Percentiles rank a stretch among this genome's conserved stretches.
Conservation (phyloP, 2,329 filamentous ascomycete genomes). For the Alternaria triticimaculans region DNA sequence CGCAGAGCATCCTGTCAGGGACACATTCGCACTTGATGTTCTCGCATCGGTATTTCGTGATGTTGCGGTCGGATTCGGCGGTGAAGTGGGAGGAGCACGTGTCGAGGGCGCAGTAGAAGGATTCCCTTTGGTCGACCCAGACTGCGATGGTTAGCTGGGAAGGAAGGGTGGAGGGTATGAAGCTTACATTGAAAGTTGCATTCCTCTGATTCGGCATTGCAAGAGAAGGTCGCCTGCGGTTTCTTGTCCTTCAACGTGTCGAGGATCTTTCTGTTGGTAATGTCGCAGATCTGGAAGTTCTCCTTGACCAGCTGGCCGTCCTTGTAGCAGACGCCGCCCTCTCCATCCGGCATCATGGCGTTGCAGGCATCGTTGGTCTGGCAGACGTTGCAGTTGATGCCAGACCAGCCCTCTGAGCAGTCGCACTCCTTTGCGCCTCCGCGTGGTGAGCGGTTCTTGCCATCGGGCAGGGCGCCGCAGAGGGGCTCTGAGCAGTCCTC, state of each 20-base stretch:
- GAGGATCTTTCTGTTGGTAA: conserved; percentile 93
- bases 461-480: conserved; percentile 86
- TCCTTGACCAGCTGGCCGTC: conserved; percentile 89
- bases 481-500: conserved; percentile 91
- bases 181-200: conserved; percentile 93
- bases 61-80: conserved; percentile 74
- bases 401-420: conserved; percentile 92
- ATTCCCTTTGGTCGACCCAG: conserved; percentile 93
- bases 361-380: conserved; percentile 82
- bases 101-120: conserved; percentile 92
- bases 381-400: conserved; percentile 97
- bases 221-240: conserved; percentile 94
- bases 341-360: conserved; percentile 80
- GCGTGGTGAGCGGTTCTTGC: conserved; percentile 76
- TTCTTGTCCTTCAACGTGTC: conserved; percentile 83
- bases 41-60: conserved; percentile 83
- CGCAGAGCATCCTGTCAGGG: conserved; percentile 90
- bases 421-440: conserved; percentile 71
- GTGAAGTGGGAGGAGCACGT: conserved; percentile 77
- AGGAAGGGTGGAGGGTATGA: background rate
- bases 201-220: conserved; percentile 73
- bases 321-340: conserved; percentile 89
- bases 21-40: conserved; percentile 88
- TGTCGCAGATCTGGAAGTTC: conserved; percentile 97
- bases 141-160: conserved; percentile 60